phyloP scores from a whole-genome alignment of 306 rosid genomes.

The Inga laurina region DNA sequence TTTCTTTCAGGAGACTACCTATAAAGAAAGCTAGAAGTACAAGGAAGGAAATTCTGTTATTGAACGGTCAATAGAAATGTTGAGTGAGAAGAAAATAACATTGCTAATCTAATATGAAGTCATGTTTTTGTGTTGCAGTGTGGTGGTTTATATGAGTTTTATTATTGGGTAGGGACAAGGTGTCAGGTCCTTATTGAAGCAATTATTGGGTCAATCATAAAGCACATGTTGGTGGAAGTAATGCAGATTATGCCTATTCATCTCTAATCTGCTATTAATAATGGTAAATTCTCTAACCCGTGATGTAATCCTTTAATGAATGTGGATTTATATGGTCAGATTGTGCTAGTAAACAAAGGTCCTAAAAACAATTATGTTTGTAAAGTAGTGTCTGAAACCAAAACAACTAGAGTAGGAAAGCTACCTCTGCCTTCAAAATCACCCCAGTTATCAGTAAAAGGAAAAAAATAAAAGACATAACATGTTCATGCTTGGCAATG shows the following conservation, averaged over 20 bases:
- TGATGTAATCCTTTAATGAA: conserved; percentile 42
- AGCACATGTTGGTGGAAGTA: conserved; percentile 77
- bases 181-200: conserved; percentile 83
- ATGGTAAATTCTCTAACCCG: conserved; percentile 65
- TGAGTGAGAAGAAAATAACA: conserved; percentile 27
- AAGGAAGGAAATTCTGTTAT: conserved; percentile 77
- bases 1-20: conserved; percentile 68
- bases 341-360: conserved; percentile 17
- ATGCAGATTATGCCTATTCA: conserved; percentile 80
- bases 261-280: conserved; percentile 33
- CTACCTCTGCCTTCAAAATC: too few species aligned
- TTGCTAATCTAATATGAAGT: conserved; percentile 29
- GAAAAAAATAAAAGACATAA: too few species aligned
- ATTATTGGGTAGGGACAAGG: conserved; percentile 65
- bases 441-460: too few species aligned
- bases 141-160: conserved; percentile 36
- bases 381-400: too few species aligned
- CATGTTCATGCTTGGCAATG: too few species aligned
- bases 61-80: conserved; percentile 66
- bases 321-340: conserved; percentile 41
- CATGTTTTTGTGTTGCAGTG: background rate
- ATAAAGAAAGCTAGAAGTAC: conserved; percentile 69
- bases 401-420: too few species aligned
- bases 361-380: too few species aligned
- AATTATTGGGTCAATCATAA: conserved; percentile 78